Evolutionary conservation across 768 basidiomycete genomes (phyloP).

Genomic region (Rhodotorula babjevae): DNA sequence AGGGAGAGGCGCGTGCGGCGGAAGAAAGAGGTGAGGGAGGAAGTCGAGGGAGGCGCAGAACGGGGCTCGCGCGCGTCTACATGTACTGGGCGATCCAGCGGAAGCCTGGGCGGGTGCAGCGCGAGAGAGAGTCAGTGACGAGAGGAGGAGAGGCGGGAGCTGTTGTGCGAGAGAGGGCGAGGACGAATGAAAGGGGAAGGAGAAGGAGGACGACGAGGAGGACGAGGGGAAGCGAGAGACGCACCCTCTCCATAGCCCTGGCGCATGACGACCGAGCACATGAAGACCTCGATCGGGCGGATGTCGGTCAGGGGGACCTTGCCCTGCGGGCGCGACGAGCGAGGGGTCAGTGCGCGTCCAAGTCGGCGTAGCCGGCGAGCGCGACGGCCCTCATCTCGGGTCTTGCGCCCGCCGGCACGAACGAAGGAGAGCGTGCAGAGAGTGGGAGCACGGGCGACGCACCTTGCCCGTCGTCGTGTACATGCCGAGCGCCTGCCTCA

Average conservation of each 20-base stretch:
- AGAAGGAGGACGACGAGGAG: not conserved
- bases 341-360: not conserved
- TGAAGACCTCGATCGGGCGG: conserved; percentile 97
- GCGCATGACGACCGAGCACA: conserved; percentile 99
- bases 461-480: conserved; percentile 99
- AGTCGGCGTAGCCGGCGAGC: too few species aligned
- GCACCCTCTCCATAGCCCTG: conserved; percentile 99
- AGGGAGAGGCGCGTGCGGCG: not conserved
- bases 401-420: too few species aligned
- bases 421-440: not conserved
- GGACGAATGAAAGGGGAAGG: not conserved
- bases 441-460: too few species aligned
- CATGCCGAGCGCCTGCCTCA: conserved; percentile 87
- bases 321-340: conserved; percentile 56
- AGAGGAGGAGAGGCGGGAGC: not conserved
- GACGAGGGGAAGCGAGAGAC: conserved; percentile 1
- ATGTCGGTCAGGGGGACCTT: conserved; percentile 96
- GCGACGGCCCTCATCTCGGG: too few species aligned
- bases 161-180: conserved; percentile 1
- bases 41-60: not conserved
- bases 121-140: not conserved
- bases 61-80: conserved; percentile 2
- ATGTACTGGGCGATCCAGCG: conserved; percentile 44
- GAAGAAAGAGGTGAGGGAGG: not conserved
- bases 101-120: conserved; percentile 29